Evolutionary conservation across 2,329 filamentous ascomycete genomes (phyloP).

Genomic region (Septoria linicola): DNA sequence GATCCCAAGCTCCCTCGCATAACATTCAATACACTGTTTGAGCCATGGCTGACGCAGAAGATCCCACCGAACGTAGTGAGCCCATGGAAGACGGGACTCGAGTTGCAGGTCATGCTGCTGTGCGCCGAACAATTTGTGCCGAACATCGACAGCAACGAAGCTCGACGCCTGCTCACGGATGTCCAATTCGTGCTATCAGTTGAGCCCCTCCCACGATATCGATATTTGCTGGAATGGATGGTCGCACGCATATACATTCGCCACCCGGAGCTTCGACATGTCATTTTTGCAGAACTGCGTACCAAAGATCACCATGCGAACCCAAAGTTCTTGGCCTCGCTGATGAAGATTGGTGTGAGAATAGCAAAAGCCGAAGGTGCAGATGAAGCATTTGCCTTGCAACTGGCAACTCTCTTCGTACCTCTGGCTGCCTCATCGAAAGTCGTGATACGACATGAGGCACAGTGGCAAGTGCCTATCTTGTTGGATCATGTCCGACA

Average conservation of each 20-base stretch:
- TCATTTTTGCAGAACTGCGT: conserved; percentile 40
- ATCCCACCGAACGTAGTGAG: conserved; percentile 45
- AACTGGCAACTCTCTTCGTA: conserved; percentile 45
- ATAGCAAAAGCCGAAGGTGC: conserved; percentile 41
- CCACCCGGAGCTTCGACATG: conserved; percentile 35
- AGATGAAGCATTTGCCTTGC: conserved; percentile 40
- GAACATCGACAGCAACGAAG: conserved; percentile 22
- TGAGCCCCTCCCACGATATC: conserved; percentile 50
- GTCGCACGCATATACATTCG: conserved; percentile 45
- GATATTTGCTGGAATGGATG: conserved; percentile 51
- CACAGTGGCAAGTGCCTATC: conserved; percentile 50
- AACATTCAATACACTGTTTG: conserved; percentile 40
- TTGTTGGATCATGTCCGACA: conserved; percentile 44
- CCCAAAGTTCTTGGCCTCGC: conserved; percentile 49
- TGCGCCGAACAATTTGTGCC: conserved; percentile 42
- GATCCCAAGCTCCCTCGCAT: conserved; percentile 15
- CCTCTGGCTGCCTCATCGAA: conserved; percentile 50
- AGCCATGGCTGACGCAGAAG: conserved; percentile 47
- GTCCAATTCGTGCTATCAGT: conserved; percentile 45
- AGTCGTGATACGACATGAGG: conserved; percentile 54
- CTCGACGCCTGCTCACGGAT: conserved; percentile 38
- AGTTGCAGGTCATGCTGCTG: conserved; percentile 49
- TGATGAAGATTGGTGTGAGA: conserved; percentile 50
- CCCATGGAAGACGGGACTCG: conserved; percentile 51
- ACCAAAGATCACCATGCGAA: conserved; percentile 48